A percentile compares a stretch with the other conserved stretches of the same genome.
These are phyloP conservation scores for Salvia hispanica DNA, from an alignment of 257 asterid species.

Conservation along the genomic window DNA sequence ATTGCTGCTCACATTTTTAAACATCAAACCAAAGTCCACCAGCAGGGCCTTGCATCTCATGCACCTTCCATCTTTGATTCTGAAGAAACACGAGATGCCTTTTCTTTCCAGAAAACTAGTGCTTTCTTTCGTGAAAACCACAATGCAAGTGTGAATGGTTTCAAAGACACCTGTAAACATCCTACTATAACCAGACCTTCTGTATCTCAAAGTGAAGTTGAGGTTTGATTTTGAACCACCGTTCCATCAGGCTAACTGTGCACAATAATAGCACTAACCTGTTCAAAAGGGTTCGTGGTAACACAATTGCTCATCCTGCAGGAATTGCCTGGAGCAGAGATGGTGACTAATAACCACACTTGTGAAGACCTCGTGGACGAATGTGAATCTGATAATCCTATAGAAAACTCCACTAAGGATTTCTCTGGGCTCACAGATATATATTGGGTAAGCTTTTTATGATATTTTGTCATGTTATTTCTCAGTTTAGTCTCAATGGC, in stretches of 20 bases:
- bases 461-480: constrained; percentile 13
- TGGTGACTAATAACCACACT: constrained; percentile 34
- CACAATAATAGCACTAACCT: not conserved
- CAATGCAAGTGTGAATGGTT: constrained; percentile 34
- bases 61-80: constrained; percentile 84
- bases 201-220: constrained; percentile 38
- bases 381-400: constrained; percentile 38
- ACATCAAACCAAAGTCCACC: constrained; percentile 61
- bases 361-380: constrained; percentile 45
- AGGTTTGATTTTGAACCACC: constrained; percentile 49
- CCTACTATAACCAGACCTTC: constrained; percentile 43
- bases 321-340: constrained; percentile 53
- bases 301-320: constrained; percentile 34
- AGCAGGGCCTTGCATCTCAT: constrained; percentile 46
- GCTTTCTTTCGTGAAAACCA: constrained; percentile 40
- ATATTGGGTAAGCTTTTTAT: constrained; percentile 71
- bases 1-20: constrained; percentile 91
- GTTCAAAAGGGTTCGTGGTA: constrained; percentile 19
- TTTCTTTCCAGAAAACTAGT: constrained; percentile 61
- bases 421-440: constrained; percentile 67
- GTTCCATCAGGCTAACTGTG: too few relatives aligned
- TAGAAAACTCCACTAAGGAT: constrained; percentile 59
- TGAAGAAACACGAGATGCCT: constrained; percentile 97
- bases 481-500: not conserved
- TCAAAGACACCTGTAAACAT: constrained; percentile 36